Base-by-base conservation (phyloP, 495 filamentous ascomycete species). In the Trichoderma gamsii region DNA sequence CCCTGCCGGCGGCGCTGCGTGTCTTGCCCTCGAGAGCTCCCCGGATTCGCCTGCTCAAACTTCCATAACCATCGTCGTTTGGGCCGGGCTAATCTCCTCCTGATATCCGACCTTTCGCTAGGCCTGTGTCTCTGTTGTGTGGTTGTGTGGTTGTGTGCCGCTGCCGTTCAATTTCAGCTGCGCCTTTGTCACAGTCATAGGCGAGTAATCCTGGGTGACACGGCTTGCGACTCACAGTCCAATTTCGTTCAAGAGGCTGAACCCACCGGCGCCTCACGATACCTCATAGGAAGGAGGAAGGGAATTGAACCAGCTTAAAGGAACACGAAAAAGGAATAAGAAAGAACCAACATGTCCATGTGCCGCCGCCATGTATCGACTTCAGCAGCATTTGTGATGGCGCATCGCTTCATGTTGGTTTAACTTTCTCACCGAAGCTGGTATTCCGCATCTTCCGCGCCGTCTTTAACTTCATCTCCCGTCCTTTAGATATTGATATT, bases 331-430 rank as follows among this genome's bases (percentile, higher is more conserved):
- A 59, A 61, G 16, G 27, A 61, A 32, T 23, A 61, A 27, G 25
- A 32, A 15, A 21, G 8, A 61, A 61, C 56, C 12, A 61, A 12
- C 13, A 61, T 61, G 56, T 61, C 56, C 25, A 29, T 61, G 56
- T 35, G 25, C 27, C 56, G 51, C 21, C 51, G 56, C 56, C 56
- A 61, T 61, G 56, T 61, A 23, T 11, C 56, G 56, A 61, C 56
- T 61, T 32, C 16, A 61, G 16, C 16, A 61, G 16, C 13, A 32
- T 25, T 61, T 23, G 56, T 61, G 56, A 61, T 32, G 56, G 56
- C 56, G 56, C 56, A 61, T 32, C 56, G 56, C 56, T 61, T n/a
- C n/a, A n/a, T n/a, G n/a, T n/a, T 61, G 56, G 56, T 12, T 61
- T 61, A 61, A 61, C 56, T 38, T 38, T 61, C 11, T 61, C 11